Conservation (phyloP, 495 filamentous ascomycete genomes). For the Trichoderma parareesei region DNA sequence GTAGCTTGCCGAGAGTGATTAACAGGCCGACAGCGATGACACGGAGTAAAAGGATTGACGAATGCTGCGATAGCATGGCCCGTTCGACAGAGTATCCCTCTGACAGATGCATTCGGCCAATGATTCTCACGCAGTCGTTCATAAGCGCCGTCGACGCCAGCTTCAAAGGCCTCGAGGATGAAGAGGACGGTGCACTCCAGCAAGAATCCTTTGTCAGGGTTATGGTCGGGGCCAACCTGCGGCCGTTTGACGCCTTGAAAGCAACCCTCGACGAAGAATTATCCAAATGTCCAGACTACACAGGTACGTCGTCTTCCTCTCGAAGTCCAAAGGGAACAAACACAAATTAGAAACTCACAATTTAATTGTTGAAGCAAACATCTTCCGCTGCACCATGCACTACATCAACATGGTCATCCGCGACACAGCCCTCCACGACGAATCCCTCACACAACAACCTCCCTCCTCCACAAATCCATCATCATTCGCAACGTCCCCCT, state of each 20-base stretch:
- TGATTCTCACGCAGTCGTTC: background rate
- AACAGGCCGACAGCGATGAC: background rate
- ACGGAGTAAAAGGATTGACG: background rate
- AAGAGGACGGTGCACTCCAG: background rate
- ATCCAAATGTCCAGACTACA: background rate
- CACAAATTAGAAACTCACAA: background rate
- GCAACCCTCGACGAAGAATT: background rate
- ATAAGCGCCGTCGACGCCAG: background rate
- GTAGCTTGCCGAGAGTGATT: background rate
- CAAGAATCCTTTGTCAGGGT: background rate
- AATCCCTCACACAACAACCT: background rate
- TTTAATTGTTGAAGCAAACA: background rate
- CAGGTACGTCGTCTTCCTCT: background rate
- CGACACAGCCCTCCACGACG: conserved; percentile 1
- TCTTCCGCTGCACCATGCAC: background rate
- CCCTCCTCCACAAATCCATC: background rate
- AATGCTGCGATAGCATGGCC: background rate
- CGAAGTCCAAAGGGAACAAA: background rate
- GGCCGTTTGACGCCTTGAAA: background rate
- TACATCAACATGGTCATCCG: background rate
- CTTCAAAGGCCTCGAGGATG: background rate
- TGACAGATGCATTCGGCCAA: background rate
- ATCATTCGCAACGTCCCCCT: background rate
- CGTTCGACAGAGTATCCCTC: background rate
- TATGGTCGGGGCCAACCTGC: background rate